Percentiles rank a stretch among this genome's conserved stretches.
Evolutionary conservation across 2,329 filamentous ascomycete species (phyloP).

Genomic region (Microdochium trichocladiopsis): DNA sequence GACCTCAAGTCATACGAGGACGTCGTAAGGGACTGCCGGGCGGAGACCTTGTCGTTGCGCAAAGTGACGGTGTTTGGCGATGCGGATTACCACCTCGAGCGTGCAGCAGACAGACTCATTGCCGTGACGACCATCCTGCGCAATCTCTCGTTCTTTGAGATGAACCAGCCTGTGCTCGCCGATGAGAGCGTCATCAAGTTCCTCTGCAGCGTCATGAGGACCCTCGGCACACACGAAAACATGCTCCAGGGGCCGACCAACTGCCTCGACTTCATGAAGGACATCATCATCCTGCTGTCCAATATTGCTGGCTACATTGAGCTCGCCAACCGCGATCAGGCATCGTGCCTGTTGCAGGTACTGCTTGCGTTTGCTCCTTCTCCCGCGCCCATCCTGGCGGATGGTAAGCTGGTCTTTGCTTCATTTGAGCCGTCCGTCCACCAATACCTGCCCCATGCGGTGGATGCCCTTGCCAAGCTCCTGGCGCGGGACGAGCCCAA

Average conservation of each 20-base stretch:
- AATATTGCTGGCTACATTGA: conserved; percentile 79
- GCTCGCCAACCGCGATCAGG: conserved; percentile 80
- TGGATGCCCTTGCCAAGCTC: conserved; percentile 87
- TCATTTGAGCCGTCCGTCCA: conserved; percentile 76
- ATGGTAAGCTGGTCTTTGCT: conserved; percentile 65
- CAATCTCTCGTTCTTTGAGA: conserved; percentile 78
- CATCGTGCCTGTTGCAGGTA: conserved; percentile 79
- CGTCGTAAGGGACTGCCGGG: conserved; percentile 67
- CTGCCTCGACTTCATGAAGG: conserved; percentile 95
- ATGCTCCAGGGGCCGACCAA: conserved; percentile 76
- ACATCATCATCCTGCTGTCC: conserved; percentile 80
- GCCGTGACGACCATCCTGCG: conserved; percentile 89
- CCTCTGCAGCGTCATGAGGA: conserved; percentile 73
- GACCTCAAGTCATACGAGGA: conserved; percentile 83
- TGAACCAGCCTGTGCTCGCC: conserved; percentile 68
- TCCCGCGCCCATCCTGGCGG: conserved; percentile 54
- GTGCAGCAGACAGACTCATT: conserved; percentile 78
- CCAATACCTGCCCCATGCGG: conserved; percentile 80
- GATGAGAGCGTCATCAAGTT: conserved; percentile 76
- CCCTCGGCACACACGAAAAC: conserved; percentile 83
- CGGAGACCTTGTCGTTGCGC: conserved; percentile 65
- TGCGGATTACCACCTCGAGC: conserved; percentile 72
- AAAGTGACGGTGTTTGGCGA: conserved; percentile 70
- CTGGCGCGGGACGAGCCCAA: conserved; percentile 93
- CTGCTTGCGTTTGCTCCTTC: conserved; percentile 82